Evolutionary conservation across 768 basidiomycete genomes (phyloP), one percentile per base, ranked within the genome.

Genomic region (Podaxis mareebaensis): DNA sequence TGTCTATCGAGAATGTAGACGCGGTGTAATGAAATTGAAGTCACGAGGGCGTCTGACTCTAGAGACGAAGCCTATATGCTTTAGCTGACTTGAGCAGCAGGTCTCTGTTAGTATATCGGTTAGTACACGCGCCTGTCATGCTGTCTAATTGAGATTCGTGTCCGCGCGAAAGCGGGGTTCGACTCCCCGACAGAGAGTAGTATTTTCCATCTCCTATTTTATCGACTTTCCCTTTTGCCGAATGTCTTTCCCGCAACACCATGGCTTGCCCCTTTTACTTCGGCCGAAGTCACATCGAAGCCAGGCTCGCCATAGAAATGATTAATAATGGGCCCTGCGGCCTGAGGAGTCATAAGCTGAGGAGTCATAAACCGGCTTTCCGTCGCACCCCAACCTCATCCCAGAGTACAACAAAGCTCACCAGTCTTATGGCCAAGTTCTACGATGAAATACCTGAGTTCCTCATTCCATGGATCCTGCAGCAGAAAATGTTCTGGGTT

Each of bases 401-500:
- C 20, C 44, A 46, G 3, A 4, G 7, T 6, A 8, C 8, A 46
- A 46, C 44, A 44, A 44, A 44, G 15, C 44, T 46, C n/a, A 42
- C 40, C 4, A 42, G 17, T 15, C 13, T n/a, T n/a, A 89, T 88
- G 87, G 85, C 75, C 66, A 75, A 82, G 42, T 81, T 77, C 71
- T 85, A 77, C 70, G 79, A 84, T 61, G 75, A 78, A 26, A 86
- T 88, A 12, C 83, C 86, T 0, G 71, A 76, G 12, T 75, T 79
- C 56, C 72, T 83, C 36, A 67, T 83, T 12, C 72, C 78, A 54
- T 89, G 85, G 85, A 80, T 87, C 39, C 66, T 74, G 33, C 73
- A 78, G 61, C 87, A 89, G 70, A 77, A 87, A 62, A 76, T 87
- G 64, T 89, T 88, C 71, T 89, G 82, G 79, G 85, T 90, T 33